phyloP scores from a whole-genome alignment of 2,329 filamentous ascomycete species.

The Paracoccidioides lutzii region DNA sequence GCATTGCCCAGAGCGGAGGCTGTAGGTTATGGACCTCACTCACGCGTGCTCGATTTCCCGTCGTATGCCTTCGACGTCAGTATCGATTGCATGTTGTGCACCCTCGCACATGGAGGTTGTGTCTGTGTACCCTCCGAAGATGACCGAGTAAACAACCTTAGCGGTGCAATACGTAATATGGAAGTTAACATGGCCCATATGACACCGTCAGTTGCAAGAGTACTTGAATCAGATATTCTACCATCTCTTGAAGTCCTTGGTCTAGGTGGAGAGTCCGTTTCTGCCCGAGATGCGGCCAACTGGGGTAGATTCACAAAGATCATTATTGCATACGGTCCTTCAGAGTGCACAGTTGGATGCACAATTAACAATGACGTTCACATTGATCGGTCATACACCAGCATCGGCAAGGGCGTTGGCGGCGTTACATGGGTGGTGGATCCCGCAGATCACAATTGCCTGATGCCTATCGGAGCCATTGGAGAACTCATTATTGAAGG shows the following conservation, averaged over 20 bases:
- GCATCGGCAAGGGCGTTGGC: constrained; percentile 27
- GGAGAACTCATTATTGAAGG: constrained; percentile 51
- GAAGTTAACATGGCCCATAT: constrained; percentile 44
- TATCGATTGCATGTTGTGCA: constrained; percentile 42
- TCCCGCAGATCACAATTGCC: constrained; percentile 20
- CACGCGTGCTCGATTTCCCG: constrained; percentile 48
- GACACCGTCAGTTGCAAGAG: constrained; percentile 46
- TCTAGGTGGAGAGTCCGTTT: constrained; percentile 34
- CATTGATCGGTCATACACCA: constrained; percentile 24
- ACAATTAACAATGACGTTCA: constrained; percentile 26
- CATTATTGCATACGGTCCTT: constrained; percentile 34
- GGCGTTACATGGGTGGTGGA: constrained; percentile 30
- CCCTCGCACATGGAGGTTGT: constrained; percentile 44
- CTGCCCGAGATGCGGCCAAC: constrained; percentile 27
- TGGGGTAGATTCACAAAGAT: constrained; percentile 33
- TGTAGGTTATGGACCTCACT: constrained; percentile 35
- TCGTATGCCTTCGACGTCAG: constrained; percentile 44
- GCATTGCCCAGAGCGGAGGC: constrained; percentile 41
- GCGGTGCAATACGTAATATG: constrained; percentile 38
- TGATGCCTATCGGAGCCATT: constrained; percentile 42
- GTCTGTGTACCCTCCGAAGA: constrained; percentile 44
- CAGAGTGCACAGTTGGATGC: constrained; percentile 32
- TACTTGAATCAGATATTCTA: constrained; percentile 32
- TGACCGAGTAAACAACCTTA: constrained; percentile 38
- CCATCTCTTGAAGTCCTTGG: constrained; percentile 29